Evolutionary conservation across 352 stramenopile species (phyloP), one percentile per base, ranked within the genome.

Genomic region (Pythium insidiosum): DNA sequence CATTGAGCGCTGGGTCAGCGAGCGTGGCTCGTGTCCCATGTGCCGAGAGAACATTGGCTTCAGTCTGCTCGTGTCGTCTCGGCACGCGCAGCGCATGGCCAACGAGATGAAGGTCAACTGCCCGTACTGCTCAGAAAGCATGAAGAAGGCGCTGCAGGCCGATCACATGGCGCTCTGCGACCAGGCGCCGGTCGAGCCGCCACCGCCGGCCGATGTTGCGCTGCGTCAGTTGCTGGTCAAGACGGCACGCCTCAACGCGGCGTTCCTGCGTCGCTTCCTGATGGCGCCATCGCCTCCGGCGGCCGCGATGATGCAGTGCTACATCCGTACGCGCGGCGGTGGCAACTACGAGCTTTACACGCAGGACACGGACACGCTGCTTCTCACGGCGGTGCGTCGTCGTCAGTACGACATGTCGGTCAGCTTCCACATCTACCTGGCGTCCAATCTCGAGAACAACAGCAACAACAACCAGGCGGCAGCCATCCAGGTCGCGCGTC

Each of bases 321-420:
- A 91, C 67, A 91, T 91, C 44, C 75, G 79, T 47, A 88, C 79
- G 9, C 75, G 74, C 4, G 76, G 79, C 24, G 74, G 75, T 19
- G 79, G 79, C 54, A 83, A 84, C 58, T 91, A 91, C 63, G 79
- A 91, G 53, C 53, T 91, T 19, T 91, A 86, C 65, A 91, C 79
- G 21, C 79, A 88, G 42, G 73, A 91, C 56, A 84, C 61, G 4
- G 66, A 91, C 64, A 82, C 65, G 12, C 54, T 91, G 19, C 47
- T 91, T 41, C 85, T 73, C 53, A 86, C 79, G 11, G 79, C 79
- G 0, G 74, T 88, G 37, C 75, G 79, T 34, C 75, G 76, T 37
- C 75, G 79, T 21, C 79, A 91, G 63, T 88, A 88, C 57, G 79
- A 91, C 61, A 91, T 91, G 79, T 88, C 74, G 42, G 78, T 91